Base-by-base conservation (phyloP, 139 green algal species). In the Raphidocelis subcapitata region DNA sequence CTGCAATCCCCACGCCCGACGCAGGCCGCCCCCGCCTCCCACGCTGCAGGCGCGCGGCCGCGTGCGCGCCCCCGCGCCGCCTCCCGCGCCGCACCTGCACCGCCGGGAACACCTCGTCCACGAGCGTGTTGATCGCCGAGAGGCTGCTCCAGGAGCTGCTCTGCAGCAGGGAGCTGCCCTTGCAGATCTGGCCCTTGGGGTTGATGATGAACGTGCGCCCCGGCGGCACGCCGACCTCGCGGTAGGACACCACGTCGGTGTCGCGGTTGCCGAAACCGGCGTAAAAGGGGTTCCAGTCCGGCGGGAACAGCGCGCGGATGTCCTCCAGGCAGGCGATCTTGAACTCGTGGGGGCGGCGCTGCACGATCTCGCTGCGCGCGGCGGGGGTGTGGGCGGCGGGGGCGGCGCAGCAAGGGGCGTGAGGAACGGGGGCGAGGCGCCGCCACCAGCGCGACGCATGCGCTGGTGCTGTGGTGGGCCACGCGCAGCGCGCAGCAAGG, bases 141-240 rank as follows among this genome's bases (percentile, higher is more conserved):
- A 93, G 79, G 2, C 81, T 81, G 47, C 71, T 84, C 72, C 84
- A 85, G 24, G 82, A 85, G 54, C 76, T 84, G 62, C 78, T 86
- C 26, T 74, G 57, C 18, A 84, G 62, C 1, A 55, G 41, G 8
- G 61, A 79, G 5, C 74, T 73, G 14, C 61, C 72, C 61, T 78
- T 78, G 21, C 71, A 52, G 29, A 89, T 86, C 67, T 86, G 74
- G 18, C 87, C 84, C 67, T 76, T 89, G 20, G 92, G 89, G 82
- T 98, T 98, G 81, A 98, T 98, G 68, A 91, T 97, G 86, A 97
- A 97, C 66, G 94, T 95, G 66, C 89, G 90, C 31, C 71, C 74
- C 28, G 75, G 61, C 5, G 88, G 88, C 1, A 98, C 81, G n/a
- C 94, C 92, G 5, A 94, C 89, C 61, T 90, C 83, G 64, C 79